These are phyloP conservation scores for Penicillium coffeae DNA, from an alignment of 495 filamentous ascomycete genomes.

Conservation along the genomic window DNA sequence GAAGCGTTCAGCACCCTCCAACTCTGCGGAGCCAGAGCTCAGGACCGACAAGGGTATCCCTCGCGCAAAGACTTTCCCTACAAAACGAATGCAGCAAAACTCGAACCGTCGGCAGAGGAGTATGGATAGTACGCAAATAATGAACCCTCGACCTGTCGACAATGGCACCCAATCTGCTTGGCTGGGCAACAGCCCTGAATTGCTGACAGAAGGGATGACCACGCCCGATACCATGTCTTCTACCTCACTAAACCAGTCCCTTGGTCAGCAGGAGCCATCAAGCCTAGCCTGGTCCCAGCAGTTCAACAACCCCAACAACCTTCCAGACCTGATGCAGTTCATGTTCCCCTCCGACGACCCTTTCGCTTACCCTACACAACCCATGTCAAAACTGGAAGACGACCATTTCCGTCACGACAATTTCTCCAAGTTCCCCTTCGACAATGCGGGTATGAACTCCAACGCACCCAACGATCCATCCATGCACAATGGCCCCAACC, in stretches of 20 bases:
- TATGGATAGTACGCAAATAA: conserved; percentile 28
- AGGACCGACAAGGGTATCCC: conserved; percentile 4
- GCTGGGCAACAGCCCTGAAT: conserved; percentile 29
- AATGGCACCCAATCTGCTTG: conserved; percentile 24
- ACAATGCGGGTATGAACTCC: conserved; percentile 14
- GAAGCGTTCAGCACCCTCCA: conserved; percentile 40
- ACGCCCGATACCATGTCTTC: conserved; percentile 25
- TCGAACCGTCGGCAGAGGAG: conserved; percentile 27
- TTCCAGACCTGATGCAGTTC: conserved; percentile 76
- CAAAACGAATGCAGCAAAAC: conserved; percentile 25
- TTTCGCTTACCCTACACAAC: conserved; percentile 84
- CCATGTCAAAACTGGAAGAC: conserved; percentile 63
- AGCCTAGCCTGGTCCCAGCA: conserved; percentile 28
- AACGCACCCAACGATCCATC: conserved; percentile 16
- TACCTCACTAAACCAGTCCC: conserved; percentile 13
- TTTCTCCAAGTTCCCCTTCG: conserved; percentile 15
- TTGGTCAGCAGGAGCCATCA: conserved; percentile 24
- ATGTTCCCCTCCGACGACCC: conserved; percentile 93
- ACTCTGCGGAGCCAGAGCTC: conserved; percentile 17
- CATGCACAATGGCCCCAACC: conserved; percentile 19
- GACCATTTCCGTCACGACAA: conserved; percentile 41
- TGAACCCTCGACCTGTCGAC: conserved; percentile 20
- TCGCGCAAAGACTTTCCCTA: conserved; percentile 49
- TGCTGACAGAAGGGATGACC: conserved; percentile 29
- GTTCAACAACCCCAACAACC: conserved; percentile 30